A percentile compares a stretch with the other conserved stretches of the same genome.
These are phyloP conservation scores for Zygosaccharomyces sapae DNA, from an alignment of 1,139 yeast genomes.

Conservation along the genomic window DNA sequence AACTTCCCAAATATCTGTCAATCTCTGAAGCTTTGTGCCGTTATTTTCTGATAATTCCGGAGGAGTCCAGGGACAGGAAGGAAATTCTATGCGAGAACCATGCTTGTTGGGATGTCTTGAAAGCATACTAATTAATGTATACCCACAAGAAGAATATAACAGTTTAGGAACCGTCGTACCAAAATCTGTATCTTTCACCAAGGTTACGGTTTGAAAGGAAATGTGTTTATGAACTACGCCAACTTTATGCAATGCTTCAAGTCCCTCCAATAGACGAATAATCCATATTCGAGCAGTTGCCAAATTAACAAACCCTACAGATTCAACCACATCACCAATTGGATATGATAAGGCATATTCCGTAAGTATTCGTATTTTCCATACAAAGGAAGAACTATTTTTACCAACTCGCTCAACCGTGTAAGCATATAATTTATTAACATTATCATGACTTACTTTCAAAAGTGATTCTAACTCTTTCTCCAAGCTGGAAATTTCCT, in stretches of 20 bases:
- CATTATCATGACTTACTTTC: conserved; percentile 58
- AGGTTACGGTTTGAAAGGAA: conserved; percentile 55
- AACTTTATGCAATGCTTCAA: conserved; percentile 75
- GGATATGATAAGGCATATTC: conserved; percentile 61
- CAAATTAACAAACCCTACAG: conserved; percentile 63
- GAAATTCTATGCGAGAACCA: conserved; percentile 25
- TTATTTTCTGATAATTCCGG: conserved; percentile 59
- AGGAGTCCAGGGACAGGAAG: conserved; percentile 55
- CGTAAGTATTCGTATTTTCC: conserved; percentile 66
- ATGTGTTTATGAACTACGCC: conserved; percentile 74
- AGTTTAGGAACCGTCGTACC: conserved; percentile 60
- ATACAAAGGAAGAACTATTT: conserved; percentile 37
- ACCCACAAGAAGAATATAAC: conserved; percentile 68
- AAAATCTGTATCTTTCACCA: conserved; percentile 48
- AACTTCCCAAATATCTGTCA: conserved; percentile 89
- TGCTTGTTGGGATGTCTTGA: conserved; percentile 45
- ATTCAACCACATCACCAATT: conserved; percentile 61
- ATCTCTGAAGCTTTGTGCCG: conserved; percentile 54
- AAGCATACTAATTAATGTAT: conserved; percentile 56
- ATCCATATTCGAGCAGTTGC: conserved; percentile 85
- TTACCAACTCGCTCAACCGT: conserved; percentile 54
- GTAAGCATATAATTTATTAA: conserved; percentile 63
- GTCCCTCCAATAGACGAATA: conserved; percentile 76
- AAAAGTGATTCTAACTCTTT: conserved; percentile 63
- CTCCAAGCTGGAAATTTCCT: conserved; percentile 67